These are phyloP conservation scores for Wolfiporia cocos DNA, from an alignment of 1,284 basidiomycete species.

Conservation along the genomic window DNA sequence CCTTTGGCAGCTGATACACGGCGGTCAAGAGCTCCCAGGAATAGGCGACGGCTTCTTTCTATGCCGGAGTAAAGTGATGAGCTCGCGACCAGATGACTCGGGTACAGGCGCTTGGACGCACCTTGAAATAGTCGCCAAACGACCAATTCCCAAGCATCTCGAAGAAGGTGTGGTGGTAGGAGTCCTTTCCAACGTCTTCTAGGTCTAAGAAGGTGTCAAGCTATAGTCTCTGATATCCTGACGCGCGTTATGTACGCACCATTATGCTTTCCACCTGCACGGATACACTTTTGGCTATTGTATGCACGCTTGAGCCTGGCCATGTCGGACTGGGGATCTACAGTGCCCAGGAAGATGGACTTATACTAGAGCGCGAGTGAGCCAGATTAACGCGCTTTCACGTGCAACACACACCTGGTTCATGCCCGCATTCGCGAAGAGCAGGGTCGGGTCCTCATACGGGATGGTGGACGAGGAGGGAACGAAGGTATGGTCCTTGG, in stretches of 20 bases:
- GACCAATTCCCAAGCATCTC: slow-evolving; percentile 99
- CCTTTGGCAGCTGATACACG: slow-evolving; percentile 84
- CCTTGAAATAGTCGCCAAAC: slow-evolving; percentile 99
- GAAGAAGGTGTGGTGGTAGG: slow-evolving; percentile 97
- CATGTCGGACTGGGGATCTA: slow-evolving; percentile 88
- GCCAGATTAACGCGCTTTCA: slow-evolving; percentile 5
- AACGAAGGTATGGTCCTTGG: slow-evolving; percentile 83
- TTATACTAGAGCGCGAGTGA: slow-evolving; percentile 64
- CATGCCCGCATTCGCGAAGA: slow-evolving; percentile 99
- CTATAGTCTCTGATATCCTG: slow-evolving; percentile 6
- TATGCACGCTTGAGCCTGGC: slow-evolving; percentile 89
- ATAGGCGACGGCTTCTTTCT: slow-evolving; percentile 90
- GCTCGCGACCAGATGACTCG: not conserved
- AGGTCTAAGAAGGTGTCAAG: slow-evolving; percentile 53
- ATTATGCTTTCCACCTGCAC: slow-evolving; percentile 98
- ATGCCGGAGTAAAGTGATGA: slow-evolving; percentile 2
- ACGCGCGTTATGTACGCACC: slow-evolving; percentile 38
- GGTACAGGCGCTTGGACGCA: slow-evolving; percentile 15
- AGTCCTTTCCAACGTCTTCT: slow-evolving; percentile 98
- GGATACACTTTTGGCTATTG: slow-evolving; percentile 97
- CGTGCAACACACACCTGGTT: slow-evolving; percentile 58
- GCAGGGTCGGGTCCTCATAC: slow-evolving; percentile 93
- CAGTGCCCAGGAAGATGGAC: slow-evolving; percentile 92
- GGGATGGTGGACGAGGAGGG: slow-evolving; percentile 94
- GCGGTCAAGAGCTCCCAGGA: slow-evolving; percentile 94